These are phyloP conservation scores for Epipyxis sp. DNA, from an alignment of 108 stramenopile genomes.

Conservation along the genomic window DNA sequence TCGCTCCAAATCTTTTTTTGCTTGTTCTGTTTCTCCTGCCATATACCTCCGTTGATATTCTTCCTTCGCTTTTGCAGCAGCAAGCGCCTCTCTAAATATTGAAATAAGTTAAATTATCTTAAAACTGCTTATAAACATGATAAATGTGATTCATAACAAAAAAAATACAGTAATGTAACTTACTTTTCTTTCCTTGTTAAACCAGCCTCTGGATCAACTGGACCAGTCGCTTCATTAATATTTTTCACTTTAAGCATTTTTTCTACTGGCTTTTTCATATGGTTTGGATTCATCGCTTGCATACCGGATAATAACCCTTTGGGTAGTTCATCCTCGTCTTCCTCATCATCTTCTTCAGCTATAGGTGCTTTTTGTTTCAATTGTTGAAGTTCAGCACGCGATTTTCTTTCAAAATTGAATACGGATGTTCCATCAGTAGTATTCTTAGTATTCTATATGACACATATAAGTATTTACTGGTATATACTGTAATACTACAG, in stretches of 20 bases:
- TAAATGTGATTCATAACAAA: no score
- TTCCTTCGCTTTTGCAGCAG: slow-evolving; percentile 17
- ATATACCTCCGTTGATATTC: slow-evolving; percentile 9
- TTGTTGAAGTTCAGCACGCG: not conserved
- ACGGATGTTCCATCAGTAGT: not conserved
- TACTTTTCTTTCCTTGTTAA: not conserved
- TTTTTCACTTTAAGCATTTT: not conserved
- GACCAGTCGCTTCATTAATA: not conserved
- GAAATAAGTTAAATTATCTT: not conserved
- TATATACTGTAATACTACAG: no score
- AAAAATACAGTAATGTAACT: no score
- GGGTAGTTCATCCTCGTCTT: not conserved
- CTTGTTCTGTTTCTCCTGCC: slow-evolving; percentile 30
- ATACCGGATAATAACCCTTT: not conserved
- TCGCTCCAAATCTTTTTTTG: not conserved
- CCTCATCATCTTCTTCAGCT: slow-evolving; percentile 5
- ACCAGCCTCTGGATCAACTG: not conserved
- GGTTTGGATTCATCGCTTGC: not conserved
- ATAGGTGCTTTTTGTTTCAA: not conserved
- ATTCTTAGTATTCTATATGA: no score
- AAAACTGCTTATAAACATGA: no score
- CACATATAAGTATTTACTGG: no score
- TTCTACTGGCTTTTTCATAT: not conserved
- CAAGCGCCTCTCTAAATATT: slow-evolving; percentile 28
- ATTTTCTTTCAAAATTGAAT: not conserved